These are phyloP conservation scores for Raddia guianensis DNA, from an alignment of 176 grass and related monocot genomes.

Conservation along the genomic window DNA sequence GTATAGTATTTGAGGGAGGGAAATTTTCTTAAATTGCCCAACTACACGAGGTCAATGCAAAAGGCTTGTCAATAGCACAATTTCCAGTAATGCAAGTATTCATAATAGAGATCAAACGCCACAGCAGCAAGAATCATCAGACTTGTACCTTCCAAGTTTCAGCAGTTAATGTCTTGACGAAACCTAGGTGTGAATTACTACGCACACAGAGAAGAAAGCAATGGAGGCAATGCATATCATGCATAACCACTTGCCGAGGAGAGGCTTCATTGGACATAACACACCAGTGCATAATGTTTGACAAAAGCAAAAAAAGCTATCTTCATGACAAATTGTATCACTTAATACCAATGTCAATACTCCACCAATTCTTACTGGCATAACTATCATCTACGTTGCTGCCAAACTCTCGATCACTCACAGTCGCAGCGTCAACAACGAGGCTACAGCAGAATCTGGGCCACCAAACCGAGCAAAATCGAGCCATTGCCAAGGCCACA, in stretches of 20 bases:
- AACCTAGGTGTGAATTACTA: neutral
- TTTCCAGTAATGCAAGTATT: slow-evolving; percentile 33
- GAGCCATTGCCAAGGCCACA: neutral
- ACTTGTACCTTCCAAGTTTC: neutral
- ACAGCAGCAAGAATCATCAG: neutral
- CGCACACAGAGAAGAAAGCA: neutral
- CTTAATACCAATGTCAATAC: neutral
- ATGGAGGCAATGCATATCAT: slow-evolving; percentile 36
- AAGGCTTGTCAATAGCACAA: slow-evolving; percentile 11
- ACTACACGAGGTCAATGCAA: slow-evolving; percentile 25
- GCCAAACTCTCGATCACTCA: neutral
- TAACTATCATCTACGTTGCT: neutral
- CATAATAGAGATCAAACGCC: slow-evolving; percentile 24
- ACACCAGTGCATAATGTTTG: slow-evolving; percentile 12
- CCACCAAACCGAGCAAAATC: slow-evolving; percentile 1
- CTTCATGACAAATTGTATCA: slow-evolving; percentile 13
- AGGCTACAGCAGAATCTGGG: neutral
- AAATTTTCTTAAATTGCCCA: neutral
- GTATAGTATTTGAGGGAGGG: too few species aligned
- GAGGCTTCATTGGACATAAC: slow-evolving; percentile 12
- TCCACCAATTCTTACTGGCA: neutral
- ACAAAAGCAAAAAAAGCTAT: slow-evolving; percentile 19
- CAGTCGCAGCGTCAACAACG: neutral
- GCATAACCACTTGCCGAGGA: slow-evolving; percentile 8
- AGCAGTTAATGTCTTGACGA: neutral